These are phyloP conservation scores for Diaporthe vaccinii DNA, from an alignment of 2,329 filamentous ascomycete species.

Conservation along the genomic window DNA sequence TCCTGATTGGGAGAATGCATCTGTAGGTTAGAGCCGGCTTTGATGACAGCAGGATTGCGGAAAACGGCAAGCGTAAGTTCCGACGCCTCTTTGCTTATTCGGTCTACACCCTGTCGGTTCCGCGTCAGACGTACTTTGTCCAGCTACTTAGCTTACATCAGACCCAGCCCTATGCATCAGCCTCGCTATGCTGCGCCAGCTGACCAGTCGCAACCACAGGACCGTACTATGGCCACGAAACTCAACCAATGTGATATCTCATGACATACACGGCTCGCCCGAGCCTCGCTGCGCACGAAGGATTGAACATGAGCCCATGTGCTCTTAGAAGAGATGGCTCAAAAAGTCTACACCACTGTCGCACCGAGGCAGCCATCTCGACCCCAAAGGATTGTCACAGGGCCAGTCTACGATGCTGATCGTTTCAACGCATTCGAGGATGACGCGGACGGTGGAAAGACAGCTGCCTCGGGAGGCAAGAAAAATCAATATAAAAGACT, in stretches of 20 bases:
- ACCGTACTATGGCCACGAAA: neutral
- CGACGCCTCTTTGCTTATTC: constrained; percentile 6
- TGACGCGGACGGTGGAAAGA: neutral
- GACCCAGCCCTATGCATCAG: constrained; percentile 21
- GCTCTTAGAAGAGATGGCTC: neutral
- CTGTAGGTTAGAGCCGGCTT: neutral
- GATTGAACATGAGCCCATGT: neutral
- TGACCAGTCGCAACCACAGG: constrained; percentile 9
- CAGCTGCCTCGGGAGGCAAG: neutral
- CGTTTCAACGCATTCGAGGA: neutral
- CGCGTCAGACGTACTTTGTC: neutral
- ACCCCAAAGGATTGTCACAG: constrained; percentile 7
- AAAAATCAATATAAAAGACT: neutral
- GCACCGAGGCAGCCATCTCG: constrained; percentile 4
- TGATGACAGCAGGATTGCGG: neutral
- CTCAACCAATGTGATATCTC: neutral
- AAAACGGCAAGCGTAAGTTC: neutral
- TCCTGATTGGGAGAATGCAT: constrained; percentile 1
- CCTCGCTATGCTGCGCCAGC: constrained; percentile 19
- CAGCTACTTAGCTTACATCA: constrained; percentile 20
- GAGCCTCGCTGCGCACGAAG: neutral
- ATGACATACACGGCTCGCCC: neutral
- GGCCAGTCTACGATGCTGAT: neutral
- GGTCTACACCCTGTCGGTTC: neutral
- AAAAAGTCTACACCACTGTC: neutral